Conservation (phyloP, 2,329 filamentous ascomycete species). For the Aspergillus piperis region DNA sequence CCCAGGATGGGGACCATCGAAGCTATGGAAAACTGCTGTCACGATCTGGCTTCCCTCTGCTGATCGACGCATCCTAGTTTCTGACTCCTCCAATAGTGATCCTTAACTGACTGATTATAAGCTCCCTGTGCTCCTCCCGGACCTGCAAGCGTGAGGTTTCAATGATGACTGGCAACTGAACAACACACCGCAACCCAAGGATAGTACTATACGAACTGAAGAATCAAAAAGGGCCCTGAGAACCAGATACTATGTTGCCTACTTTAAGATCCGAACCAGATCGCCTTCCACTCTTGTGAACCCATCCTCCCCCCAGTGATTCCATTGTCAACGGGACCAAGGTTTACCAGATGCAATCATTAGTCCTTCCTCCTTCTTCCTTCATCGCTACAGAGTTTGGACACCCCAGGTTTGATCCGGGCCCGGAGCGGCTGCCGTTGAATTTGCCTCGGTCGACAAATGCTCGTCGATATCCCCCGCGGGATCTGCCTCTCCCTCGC, state of each 20-base stretch:
- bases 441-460: conserved; percentile 38
- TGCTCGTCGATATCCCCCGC: conserved; percentile 41
- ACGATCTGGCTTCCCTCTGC: conserved; percentile 38
- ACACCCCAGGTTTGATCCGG: conserved; percentile 36
- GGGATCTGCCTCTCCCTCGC: conserved; percentile 43
- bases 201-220: neutral
- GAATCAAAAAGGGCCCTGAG: conserved; percentile 11
- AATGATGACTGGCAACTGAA: conserved; percentile 32
- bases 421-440: conserved; percentile 37
- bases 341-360: conserved; percentile 42
- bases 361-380: conserved; percentile 43
- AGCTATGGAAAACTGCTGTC: conserved; percentile 41
- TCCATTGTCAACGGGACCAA: conserved; percentile 14
- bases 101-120: conserved; percentile 36
- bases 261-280: conserved; percentile 22
- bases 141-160: conserved; percentile 17
- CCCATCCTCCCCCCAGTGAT: neutral
- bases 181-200: conserved; percentile 19
- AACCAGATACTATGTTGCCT: conserved; percentile 32
- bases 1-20: conserved; percentile 35
- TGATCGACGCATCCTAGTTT: conserved; percentile 40
- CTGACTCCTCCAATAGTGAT: conserved; percentile 42
- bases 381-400: conserved; percentile 40
- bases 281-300: conserved; percentile 30
- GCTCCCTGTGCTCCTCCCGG: conserved; percentile 29